Conservation (phyloP, 768 basidiomycete species). For the Leccinum truebloodii region DNA sequence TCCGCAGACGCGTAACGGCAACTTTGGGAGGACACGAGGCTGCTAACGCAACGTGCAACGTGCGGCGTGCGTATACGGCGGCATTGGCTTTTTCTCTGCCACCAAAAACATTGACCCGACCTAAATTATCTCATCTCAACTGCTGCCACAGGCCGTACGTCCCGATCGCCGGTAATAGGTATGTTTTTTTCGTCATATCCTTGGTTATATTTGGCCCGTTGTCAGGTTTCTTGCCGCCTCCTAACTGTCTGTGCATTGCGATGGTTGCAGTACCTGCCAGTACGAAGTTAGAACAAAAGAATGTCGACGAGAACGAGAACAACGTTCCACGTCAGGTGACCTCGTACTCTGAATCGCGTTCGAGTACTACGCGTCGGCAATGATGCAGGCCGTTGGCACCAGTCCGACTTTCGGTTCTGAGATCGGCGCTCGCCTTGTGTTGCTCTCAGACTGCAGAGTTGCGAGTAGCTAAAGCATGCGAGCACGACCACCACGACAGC, state of each 20-base stretch:
- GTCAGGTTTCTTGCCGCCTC: not conserved
- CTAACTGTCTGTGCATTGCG: not conserved
- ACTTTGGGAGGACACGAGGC: constrained; percentile 24
- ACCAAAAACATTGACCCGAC: constrained; percentile 3
- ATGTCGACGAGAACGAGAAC: not conserved
- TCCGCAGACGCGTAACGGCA: constrained; percentile 25
- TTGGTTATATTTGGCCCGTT: not conserved
- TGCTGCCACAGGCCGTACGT: constrained; percentile 1
- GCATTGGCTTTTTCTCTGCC: constrained; percentile 15
- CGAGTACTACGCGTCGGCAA: constrained; percentile 2
- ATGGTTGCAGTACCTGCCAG: not conserved
- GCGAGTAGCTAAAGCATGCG: not conserved
- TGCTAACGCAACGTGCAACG: constrained; percentile 18
- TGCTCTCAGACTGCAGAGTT: not conserved
- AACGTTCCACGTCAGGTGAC: not conserved
- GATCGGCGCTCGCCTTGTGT: not conserved
- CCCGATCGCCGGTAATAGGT: not conserved
- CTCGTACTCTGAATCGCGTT: not conserved
- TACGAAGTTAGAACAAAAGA: not conserved
- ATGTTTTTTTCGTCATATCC: constrained; percentile 11
- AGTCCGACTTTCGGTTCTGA: not conserved
- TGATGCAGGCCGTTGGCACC: not conserved
- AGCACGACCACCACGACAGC: not conserved
- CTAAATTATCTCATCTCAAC: constrained; percentile 21
- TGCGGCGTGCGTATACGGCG: constrained; percentile 14